These are phyloP conservation scores for Inga laurina DNA, from an alignment of 306 rosid species.

Conservation along the genomic window DNA sequence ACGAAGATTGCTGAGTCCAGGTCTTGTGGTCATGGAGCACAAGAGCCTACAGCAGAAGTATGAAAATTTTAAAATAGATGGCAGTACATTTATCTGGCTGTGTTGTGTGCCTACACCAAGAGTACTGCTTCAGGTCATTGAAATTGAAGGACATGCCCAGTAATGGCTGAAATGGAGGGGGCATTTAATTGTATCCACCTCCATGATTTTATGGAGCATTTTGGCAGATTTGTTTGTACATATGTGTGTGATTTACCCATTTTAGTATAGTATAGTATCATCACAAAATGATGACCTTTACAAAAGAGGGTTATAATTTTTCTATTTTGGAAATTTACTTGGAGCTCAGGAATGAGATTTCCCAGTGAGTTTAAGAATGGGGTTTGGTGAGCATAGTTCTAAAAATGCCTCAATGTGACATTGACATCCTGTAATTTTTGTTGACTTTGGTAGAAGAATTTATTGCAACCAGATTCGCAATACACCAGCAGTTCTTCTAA, in stretches of 20 bases:
- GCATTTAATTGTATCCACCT: conserved; percentile 32
- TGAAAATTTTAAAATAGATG: conserved; percentile 28
- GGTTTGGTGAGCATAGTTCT: conserved; percentile 21
- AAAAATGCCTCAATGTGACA: background rate
- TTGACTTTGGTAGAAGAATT: background rate
- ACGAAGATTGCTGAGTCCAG: conserved; percentile 74
- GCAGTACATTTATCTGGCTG: background rate
- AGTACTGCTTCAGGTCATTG: conserved; percentile 27
- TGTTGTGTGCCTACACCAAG: conserved; percentile 20
- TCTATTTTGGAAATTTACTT: conserved; percentile 16
- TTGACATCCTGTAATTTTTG: background rate
- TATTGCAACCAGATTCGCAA: background rate
- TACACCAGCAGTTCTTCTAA: background rate
- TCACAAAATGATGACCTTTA: conserved; percentile 24
- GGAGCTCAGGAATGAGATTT: conserved; percentile 31
- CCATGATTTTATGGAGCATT: conserved; percentile 25
- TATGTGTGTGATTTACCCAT: conserved; percentile 22
- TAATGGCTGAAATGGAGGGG: conserved; percentile 37
- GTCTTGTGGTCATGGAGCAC: conserved; percentile 42
- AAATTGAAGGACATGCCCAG: conserved; percentile 17
- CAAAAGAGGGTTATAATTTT: conserved; percentile 27
- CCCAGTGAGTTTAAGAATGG: conserved; percentile 31
- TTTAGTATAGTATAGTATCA: conserved; percentile 28
- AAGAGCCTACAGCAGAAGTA: conserved; percentile 37
- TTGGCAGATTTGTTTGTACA: conserved; percentile 40